Conservation (phyloP, 306 rosid genomes). For the Casuarina glauca region DNA sequence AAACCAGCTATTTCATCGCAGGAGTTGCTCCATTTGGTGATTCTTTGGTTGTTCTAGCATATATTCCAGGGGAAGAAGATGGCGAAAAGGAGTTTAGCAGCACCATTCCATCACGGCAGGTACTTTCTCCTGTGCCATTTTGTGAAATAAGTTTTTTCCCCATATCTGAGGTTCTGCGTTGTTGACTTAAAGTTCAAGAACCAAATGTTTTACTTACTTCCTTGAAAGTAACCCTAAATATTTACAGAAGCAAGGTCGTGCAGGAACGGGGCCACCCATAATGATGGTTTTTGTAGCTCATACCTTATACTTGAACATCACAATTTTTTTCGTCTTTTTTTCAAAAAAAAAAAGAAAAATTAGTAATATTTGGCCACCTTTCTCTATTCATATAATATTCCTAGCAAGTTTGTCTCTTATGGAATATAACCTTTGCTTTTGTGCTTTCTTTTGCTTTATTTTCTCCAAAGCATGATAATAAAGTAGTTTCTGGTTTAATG, state of each 20-base stretch:
- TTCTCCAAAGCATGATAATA: neutral
- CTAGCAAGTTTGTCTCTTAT: neutral
- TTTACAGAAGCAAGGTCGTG: neutral
- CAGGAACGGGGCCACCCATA: no score
- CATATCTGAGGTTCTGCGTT: conserved; percentile 10
- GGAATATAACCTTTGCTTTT: neutral
- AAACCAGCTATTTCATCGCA: conserved; percentile 84
- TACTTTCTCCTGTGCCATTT: conserved; percentile 30
- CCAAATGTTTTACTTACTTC: neutral
- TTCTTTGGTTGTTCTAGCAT: conserved; percentile 90
- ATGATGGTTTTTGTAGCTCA: no score
- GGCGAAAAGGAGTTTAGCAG: conserved; percentile 85
- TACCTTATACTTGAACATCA: no score
- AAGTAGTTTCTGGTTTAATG: neutral
- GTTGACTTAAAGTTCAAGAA: neutral
- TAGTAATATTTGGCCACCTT: neutral
- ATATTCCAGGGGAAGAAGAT: conserved; percentile 84
- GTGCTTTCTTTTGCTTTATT: neutral
- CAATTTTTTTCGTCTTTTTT: no score
- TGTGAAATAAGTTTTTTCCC: conserved; percentile 22
- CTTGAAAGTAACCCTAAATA: neutral
- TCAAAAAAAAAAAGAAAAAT: no score
- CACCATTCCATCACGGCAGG: conserved; percentile 77
- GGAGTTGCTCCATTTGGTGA: conserved; percentile 98
- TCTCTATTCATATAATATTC: neutral